Evolutionary conservation across 495 filamentous ascomycete genomes (phyloP).

Genomic region (Podospora didyma): DNA sequence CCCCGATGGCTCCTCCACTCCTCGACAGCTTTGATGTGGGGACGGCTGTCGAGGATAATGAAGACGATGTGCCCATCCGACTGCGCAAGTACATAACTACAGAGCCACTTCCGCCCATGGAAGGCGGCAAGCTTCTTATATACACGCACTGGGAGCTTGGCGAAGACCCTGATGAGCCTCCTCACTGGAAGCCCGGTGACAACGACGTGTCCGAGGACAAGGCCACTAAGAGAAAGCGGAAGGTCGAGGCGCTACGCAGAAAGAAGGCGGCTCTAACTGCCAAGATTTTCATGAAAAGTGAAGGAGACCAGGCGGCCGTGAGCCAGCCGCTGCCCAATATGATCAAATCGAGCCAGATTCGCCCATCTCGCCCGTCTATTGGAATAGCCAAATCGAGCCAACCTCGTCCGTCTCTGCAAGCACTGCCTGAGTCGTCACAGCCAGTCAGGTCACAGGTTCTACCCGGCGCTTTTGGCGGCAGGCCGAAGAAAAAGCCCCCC

Average conservation of each 20-base stretch:
- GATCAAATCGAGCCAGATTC: not conserved
- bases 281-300: not conserved
- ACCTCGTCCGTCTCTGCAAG: not conserved
- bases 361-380: not conserved
- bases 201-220: conserved; percentile 17
- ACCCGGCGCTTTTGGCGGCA: conserved; percentile 12
- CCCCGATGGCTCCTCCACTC: not conserved
- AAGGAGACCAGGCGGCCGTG: not conserved
- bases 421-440: not conserved
- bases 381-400: not conserved
- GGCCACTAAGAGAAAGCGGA: conserved; percentile 10
- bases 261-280: not conserved
- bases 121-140: not conserved
- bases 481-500: conserved; percentile 8
- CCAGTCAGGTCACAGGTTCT: conserved; percentile 17
- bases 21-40: not conserved
- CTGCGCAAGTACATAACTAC: conserved; percentile 23
- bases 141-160: conserved; percentile 13
- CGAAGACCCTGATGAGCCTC: conserved; percentile 14
- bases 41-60: not conserved
- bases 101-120: not conserved
- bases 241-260: not conserved
- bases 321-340: not conserved
- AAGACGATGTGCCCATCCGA: conserved; percentile 13
- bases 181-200: conserved; percentile 17